These are phyloP conservation scores for Cytospora mali DNA, from an alignment of 2,329 filamentous ascomycete genomes.

Conservation along the genomic window DNA sequence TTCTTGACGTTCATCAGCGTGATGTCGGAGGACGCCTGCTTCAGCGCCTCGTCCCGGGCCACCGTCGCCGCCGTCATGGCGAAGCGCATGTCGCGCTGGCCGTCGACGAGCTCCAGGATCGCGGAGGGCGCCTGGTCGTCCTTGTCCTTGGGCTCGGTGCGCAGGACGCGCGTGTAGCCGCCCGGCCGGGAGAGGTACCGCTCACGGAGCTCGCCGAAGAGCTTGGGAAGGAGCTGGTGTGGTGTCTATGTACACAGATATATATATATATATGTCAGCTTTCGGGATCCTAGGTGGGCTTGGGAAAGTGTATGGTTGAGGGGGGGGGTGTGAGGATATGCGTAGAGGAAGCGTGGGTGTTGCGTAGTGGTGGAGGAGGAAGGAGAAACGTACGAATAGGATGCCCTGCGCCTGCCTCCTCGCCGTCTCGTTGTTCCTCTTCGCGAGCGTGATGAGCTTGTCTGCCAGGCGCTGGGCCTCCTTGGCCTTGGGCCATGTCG, in stretches of 20 bases:
- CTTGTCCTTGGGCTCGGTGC: conserved; percentile 84
- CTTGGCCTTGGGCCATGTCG: conserved; percentile 95
- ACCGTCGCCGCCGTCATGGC: conserved; percentile 88
- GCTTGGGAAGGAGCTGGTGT: conserved; percentile 73
- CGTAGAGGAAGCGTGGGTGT: conserved; percentile 44
- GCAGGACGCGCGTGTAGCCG: conserved; percentile 92
- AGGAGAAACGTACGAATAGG: conserved; percentile 72
- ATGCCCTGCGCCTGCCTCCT: conserved; percentile 74
- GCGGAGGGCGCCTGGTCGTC: conserved; percentile 90
- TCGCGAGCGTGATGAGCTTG: conserved; percentile 90
- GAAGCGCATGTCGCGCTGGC: conserved; percentile 90
- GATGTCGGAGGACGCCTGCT: conserved; percentile 65
- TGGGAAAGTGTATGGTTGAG: too few species aligned
- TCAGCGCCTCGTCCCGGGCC: conserved; percentile 61
- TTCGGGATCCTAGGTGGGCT: conserved; percentile 2
- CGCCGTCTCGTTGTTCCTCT: conserved; percentile 86
- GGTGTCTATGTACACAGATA: conserved; percentile 56
- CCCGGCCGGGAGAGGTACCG: conserved; percentile 81
- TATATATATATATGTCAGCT: neutral
- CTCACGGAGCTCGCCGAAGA: conserved; percentile 79
- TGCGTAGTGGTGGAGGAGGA: conserved; percentile 44
- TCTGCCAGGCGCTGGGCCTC: conserved; percentile 93
- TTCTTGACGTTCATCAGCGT: conserved; percentile 81
- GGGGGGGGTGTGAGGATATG: neutral
- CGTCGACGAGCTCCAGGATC: conserved; percentile 93